Base-by-base conservation (phyloP, 2,329 filamentous ascomycete species). In the Xylariaceae sp. region DNA sequence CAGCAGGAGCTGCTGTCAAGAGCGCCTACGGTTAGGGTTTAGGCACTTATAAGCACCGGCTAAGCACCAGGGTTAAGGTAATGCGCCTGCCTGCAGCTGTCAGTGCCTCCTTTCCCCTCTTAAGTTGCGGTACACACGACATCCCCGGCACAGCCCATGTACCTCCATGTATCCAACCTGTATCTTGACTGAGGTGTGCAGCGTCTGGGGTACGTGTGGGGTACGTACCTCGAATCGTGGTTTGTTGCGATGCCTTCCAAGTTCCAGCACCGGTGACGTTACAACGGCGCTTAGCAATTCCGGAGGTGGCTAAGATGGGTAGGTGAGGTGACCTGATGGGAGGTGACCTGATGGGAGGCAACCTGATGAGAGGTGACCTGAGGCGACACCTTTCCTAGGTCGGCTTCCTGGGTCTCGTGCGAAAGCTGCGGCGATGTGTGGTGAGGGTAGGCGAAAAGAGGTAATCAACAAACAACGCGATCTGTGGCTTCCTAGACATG, bases 321-420 rank as follows among this genome's bases (percentile, higher is more conserved):
- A 47, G 54, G 7, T 19, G 19, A 19, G 19, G 19, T 19, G 19
- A 19, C 19, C 19, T 19, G 19, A 19, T 19, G 19, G 19, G 19
- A 19, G 19, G 19, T 1, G 19, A 19, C 19, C 19, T 19, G 19
- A 19, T 19, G 19, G 19, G 19, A 19, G 19, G 19, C 19, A 19
- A 19, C 19, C 19, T 19, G 19, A 19, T 19, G 19, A 19, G 19
- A 19, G 19, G 19, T 32, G 34, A 44, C 31, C 37, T 46, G n/a
- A 26, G n/a, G 43, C 35, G 43, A 39, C 29, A 47, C 5, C 40
- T 26, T 7, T 19, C 19, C 19, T 19, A 19, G 35, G 8, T 37
- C 35, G 35, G 12, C 35, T 3, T 4, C 32, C 32, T 30, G 55
- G 45, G 52, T 44, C 53, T 56, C 47, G 50, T 44, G 35, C 45